Percentiles rank a stretch among this genome's conserved stretches.
Conservation (phyloP, 2,329 filamentous ascomycete genomes). For the Dendrostoma leiphaemia region DNA sequence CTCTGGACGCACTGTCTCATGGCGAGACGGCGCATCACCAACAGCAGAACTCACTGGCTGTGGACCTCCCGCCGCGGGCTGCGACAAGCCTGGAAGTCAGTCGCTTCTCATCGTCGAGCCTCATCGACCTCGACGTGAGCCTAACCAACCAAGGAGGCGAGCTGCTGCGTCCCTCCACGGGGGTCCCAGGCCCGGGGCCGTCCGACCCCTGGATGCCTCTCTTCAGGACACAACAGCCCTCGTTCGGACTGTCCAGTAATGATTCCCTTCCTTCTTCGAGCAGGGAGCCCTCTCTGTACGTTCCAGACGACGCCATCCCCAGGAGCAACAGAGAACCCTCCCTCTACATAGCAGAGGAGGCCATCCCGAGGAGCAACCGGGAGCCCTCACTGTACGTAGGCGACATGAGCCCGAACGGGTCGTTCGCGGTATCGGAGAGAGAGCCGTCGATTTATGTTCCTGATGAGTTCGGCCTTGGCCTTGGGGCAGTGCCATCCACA, state of each 20-base stretch:
- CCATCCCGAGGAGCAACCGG: constrained; percentile 15
- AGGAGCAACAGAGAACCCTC: constrained; percentile 12
- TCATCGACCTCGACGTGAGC: constrained; percentile 35
- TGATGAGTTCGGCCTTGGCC: constrained; percentile 56
- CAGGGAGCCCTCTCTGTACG: constrained; percentile 21
- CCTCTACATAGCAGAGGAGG: constrained; percentile 6
- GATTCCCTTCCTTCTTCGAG: constrained; percentile 57
- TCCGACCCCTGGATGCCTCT: constrained; percentile 13
- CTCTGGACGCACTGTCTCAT: constrained; percentile 15
- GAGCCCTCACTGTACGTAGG: constrained; percentile 32
- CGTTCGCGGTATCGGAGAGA: constrained; percentile 35
- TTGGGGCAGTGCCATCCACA: constrained; percentile 32
- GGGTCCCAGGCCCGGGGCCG: constrained; percentile 50
- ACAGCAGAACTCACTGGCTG: constrained; percentile 34
- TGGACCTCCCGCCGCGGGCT: constrained; percentile 30
- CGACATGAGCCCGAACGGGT: constrained; percentile 34
- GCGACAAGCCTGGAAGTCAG: constrained; percentile 26
- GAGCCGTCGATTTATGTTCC: constrained; percentile 62
- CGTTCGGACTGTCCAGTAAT: constrained; percentile 59
- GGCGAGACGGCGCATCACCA: constrained; percentile 8
- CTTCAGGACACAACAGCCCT: constrained; percentile 52
- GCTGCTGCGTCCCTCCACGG: constrained; percentile 53
- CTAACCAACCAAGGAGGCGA: constrained; percentile 40
- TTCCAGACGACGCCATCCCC: constrained; percentile 12
- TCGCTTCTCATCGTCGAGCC: constrained; percentile 32